Evolutionary conservation across 192 early-diverging fungal species (phyloP), one percentile per base, ranked within the genome.

Genomic region (Borealophlyctis nickersoniae): DNA sequence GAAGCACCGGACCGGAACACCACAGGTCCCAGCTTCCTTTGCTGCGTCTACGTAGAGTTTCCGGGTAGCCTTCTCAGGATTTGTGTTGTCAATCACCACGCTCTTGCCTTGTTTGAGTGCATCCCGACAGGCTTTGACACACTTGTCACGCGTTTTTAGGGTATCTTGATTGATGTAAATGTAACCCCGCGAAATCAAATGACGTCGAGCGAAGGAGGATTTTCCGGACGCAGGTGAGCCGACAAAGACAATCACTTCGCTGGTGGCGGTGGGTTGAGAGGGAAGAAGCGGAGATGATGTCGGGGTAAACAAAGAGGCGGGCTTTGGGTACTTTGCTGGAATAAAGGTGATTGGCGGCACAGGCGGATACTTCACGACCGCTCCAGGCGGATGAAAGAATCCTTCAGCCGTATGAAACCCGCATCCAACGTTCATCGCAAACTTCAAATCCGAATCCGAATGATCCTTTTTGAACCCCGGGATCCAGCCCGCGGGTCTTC

Each of bases 81-180:
- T 98, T 2, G 93, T 98, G 69, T 93, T 93, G 64, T 90, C 93
- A 14, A 98, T 81, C 9, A 93, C 89, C 3, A 89, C 88, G 0
- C 74, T 70, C 34, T 79, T 74, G 2, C 82, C 79, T 16, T 64
- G 56, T 27, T 61, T 30, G 9, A 98, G 62, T 4, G 81, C 79
- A 22, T 78, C 62, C 30, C 77, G 71, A 2, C 76, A 77, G 1
- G 73, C 80, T 16, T 75, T 73, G 9, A 89, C 33, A 70, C 95
- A 97, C 60, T 89, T 89, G n/a, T 87, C 84, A 16, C 75, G 70
- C 19, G 88, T 85, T 68, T 89, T 90, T 4, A 94, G 75, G 4
- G 78, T 84, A 69, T 95, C 93, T 82, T 92, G 85, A 64, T 94
- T 95, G 62, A 95, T 78, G 36, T 84, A 81, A 32, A 80, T 78